Evolutionary conservation across 2,329 filamentous ascomycete species (phyloP), one percentile per base, ranked within the genome.

Genomic region (Sporothrix sp.): DNA sequence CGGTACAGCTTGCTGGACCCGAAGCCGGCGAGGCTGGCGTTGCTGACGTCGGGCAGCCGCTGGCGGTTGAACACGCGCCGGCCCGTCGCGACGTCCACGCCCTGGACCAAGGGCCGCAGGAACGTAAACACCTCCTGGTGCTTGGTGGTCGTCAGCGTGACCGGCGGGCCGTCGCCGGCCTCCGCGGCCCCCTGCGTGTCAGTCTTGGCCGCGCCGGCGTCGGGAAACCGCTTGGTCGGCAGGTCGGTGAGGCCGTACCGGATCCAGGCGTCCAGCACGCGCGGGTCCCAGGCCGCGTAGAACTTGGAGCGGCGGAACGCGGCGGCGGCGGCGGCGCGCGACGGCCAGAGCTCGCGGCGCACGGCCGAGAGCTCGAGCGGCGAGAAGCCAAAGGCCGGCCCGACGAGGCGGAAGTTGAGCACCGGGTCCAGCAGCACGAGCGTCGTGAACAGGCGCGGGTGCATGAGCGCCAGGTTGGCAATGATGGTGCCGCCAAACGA

Each of bases 61-160:
- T 66, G 60, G 0, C 63, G 65, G 50, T 72, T 63, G 7, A 76
- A 53, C 27, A 75, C 54, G 11, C 64, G 62, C 18, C 68, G 53
- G 4, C 57, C 70, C 11, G 54, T 60, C 4, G 65, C 56, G 0
- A 60, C 48, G 54, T 69, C 66, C 44, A 68, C 64, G 55, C 70
- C 70, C 7, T 68, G 66, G 63, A 66, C 79, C 52, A 77, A 76
- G 0, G 81, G 78, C 0, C 85, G 76, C 56, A 86, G 67, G 63
- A 84, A 93, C 1, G 82, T 88, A 61, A 87, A 83, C 51, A 93
- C 85, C 69, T 95, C 88, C 62, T 95, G 87, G 64, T 95, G 85
- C 60, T 90, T 88, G 0, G 87, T 84, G 1, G 91, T 97, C 2
- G 79, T 78, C 2, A 93, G 73, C 0, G 87, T 91, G 1, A 89